Evolutionary conservation across 2,329 filamentous ascomycete species (phyloP).

Genomic region (Magnaporthiopsis incrustans): DNA sequence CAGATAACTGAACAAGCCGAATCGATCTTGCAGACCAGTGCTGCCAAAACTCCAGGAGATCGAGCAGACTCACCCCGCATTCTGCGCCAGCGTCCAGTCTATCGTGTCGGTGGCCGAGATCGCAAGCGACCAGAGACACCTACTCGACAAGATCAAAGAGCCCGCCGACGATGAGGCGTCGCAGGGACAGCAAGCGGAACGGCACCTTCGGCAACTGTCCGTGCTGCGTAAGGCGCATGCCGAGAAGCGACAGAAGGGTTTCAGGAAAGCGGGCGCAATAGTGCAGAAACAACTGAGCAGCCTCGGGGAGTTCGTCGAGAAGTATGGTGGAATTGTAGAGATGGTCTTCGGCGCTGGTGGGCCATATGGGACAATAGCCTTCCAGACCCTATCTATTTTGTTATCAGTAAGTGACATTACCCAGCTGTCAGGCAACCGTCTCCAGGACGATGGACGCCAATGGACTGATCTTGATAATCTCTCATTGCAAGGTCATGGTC

Average conservation of each 20-base stretch:
- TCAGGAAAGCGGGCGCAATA: no score
- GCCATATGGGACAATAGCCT: neutral
- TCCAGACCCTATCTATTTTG: neutral
- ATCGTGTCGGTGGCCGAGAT: no score
- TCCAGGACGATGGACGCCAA: neutral
- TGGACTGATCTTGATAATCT: neutral
- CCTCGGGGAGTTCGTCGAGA: neutral
- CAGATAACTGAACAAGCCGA: no score
- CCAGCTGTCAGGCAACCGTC: no score
- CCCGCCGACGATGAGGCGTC: neutral
- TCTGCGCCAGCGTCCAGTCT: no score
- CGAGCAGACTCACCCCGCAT: no score
- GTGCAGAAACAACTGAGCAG: neutral
- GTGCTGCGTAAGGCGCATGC: neutral
- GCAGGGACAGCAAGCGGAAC: neutral
- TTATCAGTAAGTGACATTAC: neutral
- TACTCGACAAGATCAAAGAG: neutral
- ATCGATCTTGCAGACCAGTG: no score
- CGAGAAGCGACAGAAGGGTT: neutral
- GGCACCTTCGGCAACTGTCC: neutral
- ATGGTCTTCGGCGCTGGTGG: neutral
- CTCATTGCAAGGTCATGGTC: neutral
- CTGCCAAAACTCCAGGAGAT: no score
- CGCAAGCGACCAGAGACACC: neutral
- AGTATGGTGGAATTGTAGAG: neutral